Evolutionary conservation across 148 eudicot genomes (phyloP).

Genomic region (Chenopodium formosanum): DNA sequence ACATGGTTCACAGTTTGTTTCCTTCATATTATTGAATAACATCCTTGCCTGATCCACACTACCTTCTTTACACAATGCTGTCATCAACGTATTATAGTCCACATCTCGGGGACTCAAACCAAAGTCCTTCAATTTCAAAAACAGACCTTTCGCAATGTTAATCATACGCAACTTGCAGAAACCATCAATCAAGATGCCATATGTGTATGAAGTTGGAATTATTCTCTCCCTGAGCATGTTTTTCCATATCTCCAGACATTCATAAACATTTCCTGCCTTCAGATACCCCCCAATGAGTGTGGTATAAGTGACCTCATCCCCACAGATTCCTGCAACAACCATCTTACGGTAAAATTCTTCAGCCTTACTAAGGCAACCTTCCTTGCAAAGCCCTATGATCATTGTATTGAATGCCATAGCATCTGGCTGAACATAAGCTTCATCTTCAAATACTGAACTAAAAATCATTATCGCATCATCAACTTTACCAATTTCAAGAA

Average conservation of each 20-base stretch:
- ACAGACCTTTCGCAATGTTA: conserved; percentile 74
- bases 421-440: conserved; percentile 46
- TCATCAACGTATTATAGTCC: conserved; percentile 60
- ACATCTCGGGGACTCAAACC: conserved; percentile 41
- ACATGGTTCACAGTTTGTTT: conserved; percentile 45
- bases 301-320: conserved; percentile 38
- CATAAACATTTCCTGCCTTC: conserved; percentile 38
- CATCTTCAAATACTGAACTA: conserved; percentile 33
- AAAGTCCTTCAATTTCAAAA: conserved; percentile 41
- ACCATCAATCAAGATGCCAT: conserved; percentile 56
- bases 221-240: conserved; percentile 32
- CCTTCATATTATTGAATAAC: conserved; percentile 55
- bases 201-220: conserved; percentile 45
- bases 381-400: conserved; percentile 56
- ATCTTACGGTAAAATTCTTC: conserved; percentile 37
- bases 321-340: conserved; percentile 32
- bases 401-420: conserved; percentile 37
- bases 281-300: conserved; percentile 55
- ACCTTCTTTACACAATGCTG: conserved; percentile 55
- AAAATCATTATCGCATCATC: conserved; percentile 55
- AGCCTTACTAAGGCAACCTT: conserved; percentile 54
- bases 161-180: conserved; percentile 58
- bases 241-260: conserved; percentile 61
- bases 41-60: conserved; percentile 60
- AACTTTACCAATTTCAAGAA: conserved; percentile 53